Conservation (phyloP, 208 protist species). For the Leptomonas seymouri region DNA sequence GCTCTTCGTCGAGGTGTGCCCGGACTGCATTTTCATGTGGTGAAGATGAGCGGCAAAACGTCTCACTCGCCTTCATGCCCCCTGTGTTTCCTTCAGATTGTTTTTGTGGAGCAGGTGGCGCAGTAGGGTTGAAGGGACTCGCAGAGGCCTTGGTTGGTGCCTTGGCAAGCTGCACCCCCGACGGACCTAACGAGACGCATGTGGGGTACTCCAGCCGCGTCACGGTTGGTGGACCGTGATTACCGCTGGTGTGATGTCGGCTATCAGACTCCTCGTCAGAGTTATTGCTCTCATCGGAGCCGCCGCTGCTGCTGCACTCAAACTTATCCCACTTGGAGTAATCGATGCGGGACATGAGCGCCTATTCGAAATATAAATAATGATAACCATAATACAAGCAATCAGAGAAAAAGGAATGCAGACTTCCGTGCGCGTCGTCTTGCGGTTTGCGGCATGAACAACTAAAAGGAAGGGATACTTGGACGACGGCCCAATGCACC, state of each 20-base stretch:
- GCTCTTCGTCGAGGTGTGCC: neutral
- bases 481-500: too few relatives aligned
- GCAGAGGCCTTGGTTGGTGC: conserved; percentile 37
- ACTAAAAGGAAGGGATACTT: too few relatives aligned
- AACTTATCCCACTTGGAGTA: conserved; percentile 88
- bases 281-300: neutral
- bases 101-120: neutral
- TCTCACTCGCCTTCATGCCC: too few relatives aligned
- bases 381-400: too few relatives aligned
- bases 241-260: neutral
- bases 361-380: too few relatives aligned
- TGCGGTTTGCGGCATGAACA: too few relatives aligned
- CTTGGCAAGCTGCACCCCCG: conserved; percentile 50
- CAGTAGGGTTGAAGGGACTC: conserved; percentile 44
- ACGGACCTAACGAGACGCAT: conserved; percentile 62
- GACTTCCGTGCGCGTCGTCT: neutral
- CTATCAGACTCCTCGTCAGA: neutral
- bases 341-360: conserved; percentile 58
- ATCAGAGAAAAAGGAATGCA: too few relatives aligned
- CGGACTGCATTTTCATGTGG: neutral
- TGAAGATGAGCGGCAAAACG: neutral
- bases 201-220: conserved; percentile 69
- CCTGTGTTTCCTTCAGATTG: neutral
- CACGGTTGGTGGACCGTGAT: conserved; percentile 30
- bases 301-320: conserved; percentile 32